phyloP scores from a whole-genome alignment of 2,329 filamentous ascomycete genomes.

The Penicillium sp. region DNA sequence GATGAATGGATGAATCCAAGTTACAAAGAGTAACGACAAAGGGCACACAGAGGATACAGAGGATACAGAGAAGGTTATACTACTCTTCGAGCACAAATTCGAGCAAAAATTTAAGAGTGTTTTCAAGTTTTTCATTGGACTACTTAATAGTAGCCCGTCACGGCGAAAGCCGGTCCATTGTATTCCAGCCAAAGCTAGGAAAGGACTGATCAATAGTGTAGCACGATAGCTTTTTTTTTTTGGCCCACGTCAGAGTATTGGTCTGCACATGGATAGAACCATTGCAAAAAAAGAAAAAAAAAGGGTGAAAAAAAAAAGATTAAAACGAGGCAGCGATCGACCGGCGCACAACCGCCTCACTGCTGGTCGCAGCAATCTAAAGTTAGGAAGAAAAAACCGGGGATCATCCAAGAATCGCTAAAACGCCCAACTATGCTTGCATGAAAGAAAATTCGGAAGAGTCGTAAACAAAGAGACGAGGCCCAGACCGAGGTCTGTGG shows the following conservation, averaged over 20 bases:
- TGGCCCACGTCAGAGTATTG: conserved; percentile 10
- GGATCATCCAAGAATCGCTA: conserved; percentile 42
- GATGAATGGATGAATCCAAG: no score
- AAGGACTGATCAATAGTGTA: conserved; percentile 16
- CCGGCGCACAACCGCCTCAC: conserved; percentile 45
- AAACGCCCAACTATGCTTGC: conserved; percentile 48
- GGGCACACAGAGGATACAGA: background rate
- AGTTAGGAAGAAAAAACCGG: conserved; percentile 29
- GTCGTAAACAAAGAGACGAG: conserved; percentile 31
- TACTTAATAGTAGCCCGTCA: conserved; percentile 13
- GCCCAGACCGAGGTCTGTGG: conserved; percentile 10
- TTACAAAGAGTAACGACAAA: no score
- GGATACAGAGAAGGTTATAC: background rate
- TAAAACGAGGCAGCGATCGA: conserved; percentile 43
- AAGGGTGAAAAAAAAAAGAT: conserved; percentile 30
- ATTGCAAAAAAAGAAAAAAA: conserved; percentile 19
- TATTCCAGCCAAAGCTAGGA: conserved; percentile 9
- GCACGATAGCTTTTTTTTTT: conserved; percentile 24
- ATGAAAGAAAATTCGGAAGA: conserved; percentile 26
- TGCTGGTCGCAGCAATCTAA: conserved; percentile 46
- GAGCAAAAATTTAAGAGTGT: background rate
- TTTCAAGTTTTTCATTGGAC: conserved; percentile 10
- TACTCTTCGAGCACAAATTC: background rate
- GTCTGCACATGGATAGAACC: conserved; percentile 16
- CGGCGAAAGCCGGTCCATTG: conserved; percentile 16